Evolutionary conservation across 2,329 filamentous ascomycete genomes (phyloP).

Genomic region (Pestalotiopsis sp.): DNA sequence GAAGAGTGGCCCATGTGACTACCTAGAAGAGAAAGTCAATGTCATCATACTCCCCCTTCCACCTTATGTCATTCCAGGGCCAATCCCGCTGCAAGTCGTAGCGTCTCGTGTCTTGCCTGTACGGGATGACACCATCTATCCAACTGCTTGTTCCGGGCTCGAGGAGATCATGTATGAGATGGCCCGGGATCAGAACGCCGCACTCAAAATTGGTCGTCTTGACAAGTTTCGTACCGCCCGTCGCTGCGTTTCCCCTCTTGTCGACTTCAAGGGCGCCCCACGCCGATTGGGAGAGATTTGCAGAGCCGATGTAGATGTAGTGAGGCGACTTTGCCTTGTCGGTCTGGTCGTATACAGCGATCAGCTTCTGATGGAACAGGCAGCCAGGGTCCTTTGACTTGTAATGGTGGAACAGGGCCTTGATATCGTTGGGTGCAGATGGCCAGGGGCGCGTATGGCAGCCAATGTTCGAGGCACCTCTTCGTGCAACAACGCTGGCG

Average conservation of each 20-base stretch:
- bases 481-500: slow-evolving; percentile 9
- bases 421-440: slow-evolving; percentile 19
- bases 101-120: slow-evolving; percentile 13
- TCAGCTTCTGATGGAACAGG: slow-evolving; percentile 27
- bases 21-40: no score
- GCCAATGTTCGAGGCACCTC: slow-evolving; percentile 24
- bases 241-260: slow-evolving; percentile 22
- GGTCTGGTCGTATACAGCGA: slow-evolving; percentile 22
- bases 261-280: slow-evolving; percentile 26
- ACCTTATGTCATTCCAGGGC: not conserved
- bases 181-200: slow-evolving; percentile 25
- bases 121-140: slow-evolving; percentile 25
- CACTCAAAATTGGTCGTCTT: slow-evolving; percentile 28
- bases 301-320: slow-evolving; percentile 29
- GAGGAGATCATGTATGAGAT: slow-evolving; percentile 20
- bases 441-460: slow-evolving; percentile 26
- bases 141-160: slow-evolving; percentile 23
- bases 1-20: no score
- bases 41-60: not conserved
- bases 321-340: slow-evolving; percentile 15
- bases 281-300: slow-evolving; percentile 25
- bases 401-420: slow-evolving; percentile 26
- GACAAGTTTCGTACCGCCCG: slow-evolving; percentile 23
- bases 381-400: slow-evolving; percentile 26
- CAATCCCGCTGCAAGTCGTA: not conserved